Evolutionary conservation across 2,329 filamentous ascomycete species (phyloP), one percentile per base, ranked within the genome.

Genomic region (Claviceps africana): DNA sequence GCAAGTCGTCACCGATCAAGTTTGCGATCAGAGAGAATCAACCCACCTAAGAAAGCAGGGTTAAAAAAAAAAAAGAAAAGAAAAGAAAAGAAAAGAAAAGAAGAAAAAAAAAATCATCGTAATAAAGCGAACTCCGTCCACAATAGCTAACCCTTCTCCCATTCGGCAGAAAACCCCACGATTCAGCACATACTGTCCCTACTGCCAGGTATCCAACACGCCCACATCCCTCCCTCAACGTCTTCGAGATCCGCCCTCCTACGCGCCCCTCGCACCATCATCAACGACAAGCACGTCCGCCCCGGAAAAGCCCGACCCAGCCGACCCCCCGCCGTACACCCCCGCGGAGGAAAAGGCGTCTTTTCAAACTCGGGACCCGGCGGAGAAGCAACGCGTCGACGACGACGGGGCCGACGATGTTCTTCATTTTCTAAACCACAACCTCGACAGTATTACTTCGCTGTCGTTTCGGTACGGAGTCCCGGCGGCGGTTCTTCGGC

Each of bases 401-500:
- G 59, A 15, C 21, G 13, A 55, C 9, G 61, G 65, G 9, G 6
- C 4, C 17, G 73, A 79, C 53, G 85, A 89, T 64, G 80, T 81
- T 2, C 70, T 90, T 15, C 87, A 93, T 65, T 88, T 88, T 65
- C 71, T 93, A 48, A 73, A 86, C 60, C 82, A 85, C 53, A 68
- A 71, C n/a, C 72, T 76, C 55, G 87, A 93, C 63, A 82, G 76
- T 10, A 69, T 91, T 57, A 60, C 72, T 21, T 85, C 83, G 1
- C 70, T 93, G 17, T 83, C 85, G 1, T 71, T 93, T 7, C 77
- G 80, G 25, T 93, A 93, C 62, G 72, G 74, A 47, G 81, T 91
- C 1, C 83, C 86, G 1, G 71, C 78, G 19, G 61, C 74, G 9
- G 77, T 74, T 2, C 70, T 93, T 17, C 75, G 85, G 45, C 74